A percentile compares a stretch with the other conserved stretches of the same genome.
Conservation (phyloP, 768 basidiomycete genomes). For the Boletus vinaceobasis region DNA sequence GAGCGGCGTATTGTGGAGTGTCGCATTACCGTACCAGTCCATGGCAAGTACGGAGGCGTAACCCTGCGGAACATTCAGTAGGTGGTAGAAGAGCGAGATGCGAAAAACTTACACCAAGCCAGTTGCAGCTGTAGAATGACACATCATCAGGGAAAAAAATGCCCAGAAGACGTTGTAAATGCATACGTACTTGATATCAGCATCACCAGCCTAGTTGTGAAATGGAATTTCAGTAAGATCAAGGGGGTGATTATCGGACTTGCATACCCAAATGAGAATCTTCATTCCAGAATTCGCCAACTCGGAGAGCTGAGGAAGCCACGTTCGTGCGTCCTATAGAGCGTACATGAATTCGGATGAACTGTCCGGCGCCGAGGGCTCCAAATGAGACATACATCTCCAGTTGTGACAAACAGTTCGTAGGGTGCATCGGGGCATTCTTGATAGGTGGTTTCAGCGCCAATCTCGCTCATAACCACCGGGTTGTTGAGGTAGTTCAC, state of each 20-base stretch:
- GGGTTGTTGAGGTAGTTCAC: slow-evolving; percentile 41
- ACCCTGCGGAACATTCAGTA: slow-evolving; percentile 20
- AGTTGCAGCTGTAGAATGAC: slow-evolving; percentile 13
- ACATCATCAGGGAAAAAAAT: slow-evolving; percentile 1
- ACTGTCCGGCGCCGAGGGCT: neutral
- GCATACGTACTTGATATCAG: slow-evolving; percentile 24
- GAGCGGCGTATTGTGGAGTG: slow-evolving; percentile 38
- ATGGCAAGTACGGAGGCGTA: slow-evolving; percentile 39
- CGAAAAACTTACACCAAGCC: slow-evolving; percentile 33
- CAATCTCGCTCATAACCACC: slow-evolving; percentile 43
- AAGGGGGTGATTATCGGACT: neutral
- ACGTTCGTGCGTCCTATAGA: slow-evolving; percentile 35
- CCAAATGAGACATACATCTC: slow-evolving; percentile 45
- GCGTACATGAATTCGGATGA: neutral
- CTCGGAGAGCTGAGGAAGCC: slow-evolving; percentile 35
- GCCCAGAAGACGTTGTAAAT: neutral
- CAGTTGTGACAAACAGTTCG: slow-evolving; percentile 44
- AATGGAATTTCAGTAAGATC: neutral
- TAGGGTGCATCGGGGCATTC: slow-evolving; percentile 49
- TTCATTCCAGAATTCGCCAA: slow-evolving; percentile 37
- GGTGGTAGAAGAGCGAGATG: neutral
- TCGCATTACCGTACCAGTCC: slow-evolving; percentile 45
- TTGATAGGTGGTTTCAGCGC: slow-evolving; percentile 46
- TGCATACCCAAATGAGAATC: slow-evolving; percentile 39
- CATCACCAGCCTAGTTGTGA: slow-evolving; percentile 23